Conservation (phyloP, 495 filamentous ascomycete species). For the Annulohypoxylon nitens region DNA sequence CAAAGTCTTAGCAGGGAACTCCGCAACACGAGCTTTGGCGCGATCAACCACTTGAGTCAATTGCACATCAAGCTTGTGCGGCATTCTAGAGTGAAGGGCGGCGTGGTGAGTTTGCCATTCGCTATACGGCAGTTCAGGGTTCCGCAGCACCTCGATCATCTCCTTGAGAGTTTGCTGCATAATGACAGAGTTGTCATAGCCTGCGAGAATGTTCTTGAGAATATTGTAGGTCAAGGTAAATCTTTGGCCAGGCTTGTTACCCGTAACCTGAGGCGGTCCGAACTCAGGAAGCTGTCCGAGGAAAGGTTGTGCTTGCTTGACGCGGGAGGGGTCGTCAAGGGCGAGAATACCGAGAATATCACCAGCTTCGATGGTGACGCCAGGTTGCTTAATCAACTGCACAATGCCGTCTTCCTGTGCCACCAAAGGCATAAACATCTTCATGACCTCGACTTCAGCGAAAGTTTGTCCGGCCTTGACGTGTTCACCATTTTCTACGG, state of each 20-base stretch:
- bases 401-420: conserved; percentile 98
- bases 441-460: conserved; percentile 99
- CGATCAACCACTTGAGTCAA: conserved; percentile 88
- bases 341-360: conserved; percentile 98
- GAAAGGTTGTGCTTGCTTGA: conserved; percentile 98
- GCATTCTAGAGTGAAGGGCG: conserved; percentile 95
- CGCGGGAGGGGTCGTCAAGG: conserved; percentile 93
- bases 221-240: conserved; percentile 82
- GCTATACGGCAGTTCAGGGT: conserved; percentile 92
- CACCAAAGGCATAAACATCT: conserved; percentile 99
- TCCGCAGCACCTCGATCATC: conserved; percentile 87
- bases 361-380: conserved; percentile 96
- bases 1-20: conserved; percentile 94
- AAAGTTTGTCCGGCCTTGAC: conserved; percentile 93
- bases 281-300: conserved; percentile 89
- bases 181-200: conserved; percentile 97
- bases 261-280: conserved; percentile 85
- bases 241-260: conserved; percentile 91
- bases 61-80: conserved; percentile 85
- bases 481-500: conserved; percentile 96
- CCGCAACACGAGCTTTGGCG: conserved; percentile 76
- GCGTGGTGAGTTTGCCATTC: conserved; percentile 97
- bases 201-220: conserved; percentile 88
- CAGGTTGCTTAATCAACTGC: conserved; percentile 98
- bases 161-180: conserved; percentile 91